Percentiles rank a stretch among this genome's conserved stretches.
Evolutionary conservation across 176 grass and related monocot genomes (phyloP).

Genomic region (Zoysia pacifica): DNA sequence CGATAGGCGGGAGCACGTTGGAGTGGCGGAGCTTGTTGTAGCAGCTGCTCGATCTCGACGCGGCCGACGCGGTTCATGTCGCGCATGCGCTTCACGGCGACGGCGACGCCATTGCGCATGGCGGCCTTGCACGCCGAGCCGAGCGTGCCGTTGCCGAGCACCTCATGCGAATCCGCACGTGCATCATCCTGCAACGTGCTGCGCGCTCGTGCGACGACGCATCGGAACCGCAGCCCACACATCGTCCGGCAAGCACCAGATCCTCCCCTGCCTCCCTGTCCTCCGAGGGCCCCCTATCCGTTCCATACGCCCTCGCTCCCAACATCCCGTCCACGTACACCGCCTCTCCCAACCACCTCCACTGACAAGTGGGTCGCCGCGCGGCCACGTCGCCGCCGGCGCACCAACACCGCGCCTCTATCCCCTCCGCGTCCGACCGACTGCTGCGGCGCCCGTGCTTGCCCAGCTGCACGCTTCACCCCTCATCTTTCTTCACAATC

Average conservation of each 20-base stretch:
- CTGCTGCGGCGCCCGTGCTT: not conserved
- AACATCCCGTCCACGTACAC: constrained; percentile 7
- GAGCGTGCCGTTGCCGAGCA: constrained; percentile 71
- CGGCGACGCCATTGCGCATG: constrained; percentile 64
- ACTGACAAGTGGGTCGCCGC: no score
- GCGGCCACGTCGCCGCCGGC: no score
- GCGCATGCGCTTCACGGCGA: constrained; percentile 76
- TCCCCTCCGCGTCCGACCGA: not conserved
- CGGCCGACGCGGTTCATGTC: constrained; percentile 85
- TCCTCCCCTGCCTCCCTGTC: not conserved
- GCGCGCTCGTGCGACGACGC: not conserved
- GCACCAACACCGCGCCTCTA: constrained; percentile 1
- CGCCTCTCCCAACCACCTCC: not conserved
- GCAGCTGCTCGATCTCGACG: constrained; percentile 60
- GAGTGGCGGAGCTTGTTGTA: constrained; percentile 63
- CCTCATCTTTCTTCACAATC: accelerated
- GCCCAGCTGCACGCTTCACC: not conserved
- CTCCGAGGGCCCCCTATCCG: constrained; percentile 22
- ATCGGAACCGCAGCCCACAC: constrained; percentile 11
- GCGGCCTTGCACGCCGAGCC: constrained; percentile 73
- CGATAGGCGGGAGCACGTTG: constrained; percentile 69
- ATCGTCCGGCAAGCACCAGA: constrained; percentile 7
- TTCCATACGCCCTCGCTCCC: not conserved
- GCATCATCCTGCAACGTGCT: no score
- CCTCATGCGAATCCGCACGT: constrained; percentile 35